Percentiles rank a stretch among this genome's conserved stretches.
These are phyloP conservation scores for Colletotrichum abscissum DNA, from an alignment of 2,329 filamentous ascomycete species.

Conservation along the genomic window DNA sequence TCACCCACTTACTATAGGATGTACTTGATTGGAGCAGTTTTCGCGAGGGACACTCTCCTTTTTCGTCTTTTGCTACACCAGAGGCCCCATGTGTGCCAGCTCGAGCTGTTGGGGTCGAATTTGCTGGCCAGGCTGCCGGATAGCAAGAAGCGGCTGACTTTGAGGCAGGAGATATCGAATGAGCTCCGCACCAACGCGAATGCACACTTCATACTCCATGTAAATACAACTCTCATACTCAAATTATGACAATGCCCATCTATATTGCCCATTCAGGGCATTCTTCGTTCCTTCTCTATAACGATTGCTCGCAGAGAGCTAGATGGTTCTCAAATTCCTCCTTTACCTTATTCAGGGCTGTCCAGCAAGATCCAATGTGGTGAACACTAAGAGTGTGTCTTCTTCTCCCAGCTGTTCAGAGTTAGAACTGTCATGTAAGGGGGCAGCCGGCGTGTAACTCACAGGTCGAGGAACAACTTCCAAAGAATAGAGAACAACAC, in stretches of 20 bases:
- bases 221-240: background rate
- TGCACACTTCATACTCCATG: background rate
- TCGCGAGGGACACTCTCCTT: too few species aligned
- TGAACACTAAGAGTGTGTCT: slow-evolving; percentile 11
- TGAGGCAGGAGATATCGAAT: too few species aligned
- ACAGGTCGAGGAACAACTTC: slow-evolving; percentile 61
- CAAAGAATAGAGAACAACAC: slow-evolving; percentile 60
- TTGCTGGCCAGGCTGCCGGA: too few species aligned
- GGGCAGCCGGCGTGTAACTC: slow-evolving; percentile 38
- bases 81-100: too few species aligned
- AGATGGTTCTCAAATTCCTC: background rate
- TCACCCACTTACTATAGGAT: too few species aligned
- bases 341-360: too few species aligned
- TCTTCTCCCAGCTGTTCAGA: slow-evolving; percentile 28
- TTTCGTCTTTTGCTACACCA: too few species aligned
- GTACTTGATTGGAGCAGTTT: too few species aligned
- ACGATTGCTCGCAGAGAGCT: background rate
- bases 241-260: background rate
- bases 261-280: background rate
- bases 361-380: background rate
- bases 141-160: too few species aligned
- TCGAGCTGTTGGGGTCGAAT: too few species aligned
- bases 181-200: background rate
- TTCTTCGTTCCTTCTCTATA: background rate
- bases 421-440: background rate